Evolutionary conservation across 1,284 basidiomycete species (phyloP), one percentile per base, ranked within the genome.

Genomic region (Baeospora myosura): DNA sequence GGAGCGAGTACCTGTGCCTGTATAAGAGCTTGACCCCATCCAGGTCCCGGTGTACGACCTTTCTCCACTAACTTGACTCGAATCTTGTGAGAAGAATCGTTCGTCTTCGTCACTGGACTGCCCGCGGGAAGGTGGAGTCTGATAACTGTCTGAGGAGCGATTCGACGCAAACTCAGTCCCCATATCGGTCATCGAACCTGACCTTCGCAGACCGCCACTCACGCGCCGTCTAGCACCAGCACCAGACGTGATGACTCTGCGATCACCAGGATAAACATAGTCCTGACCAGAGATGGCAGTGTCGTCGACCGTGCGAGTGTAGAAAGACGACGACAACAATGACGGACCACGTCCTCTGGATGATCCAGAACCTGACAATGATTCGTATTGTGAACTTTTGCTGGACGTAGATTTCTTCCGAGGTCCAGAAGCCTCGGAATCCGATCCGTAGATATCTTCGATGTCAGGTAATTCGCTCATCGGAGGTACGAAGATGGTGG

Each of bases 171-270:
- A 84, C 52, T 78, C 81, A 24, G 76, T 75, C 38, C 85, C 84
- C 18, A 89, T 62, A 53, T 88, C 85, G 0, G 80, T 81, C 63
- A 87, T 70, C 0, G 83, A 87, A 24, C 74, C 80, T n/a, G 79
- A 84, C 23, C 85, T 70, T 24, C 82, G 69, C 38, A 87, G 52
- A 0, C 63, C 59, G 24, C 59, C 61, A 7, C 64, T 61, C 1
- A 33, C 21, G 12, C 50, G 38, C 51, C 3, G 71, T 73, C 43
- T 69, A 70, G 53, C 70, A 73, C 24, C 82, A 66, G 44, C 74
- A 76, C 0, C n/a, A 81, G 32, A 78, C 2, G 72, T 74, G 43
- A 88, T 87, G 3, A 76, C 76, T 4, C 83, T 72, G 7, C 72
- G 69, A 49, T 84, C 80, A 2, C 80, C 79, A 2, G 72, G 78